Base-by-base conservation (phyloP, 169 alveolate genomes). In the Blepharisma undulans region DNA sequence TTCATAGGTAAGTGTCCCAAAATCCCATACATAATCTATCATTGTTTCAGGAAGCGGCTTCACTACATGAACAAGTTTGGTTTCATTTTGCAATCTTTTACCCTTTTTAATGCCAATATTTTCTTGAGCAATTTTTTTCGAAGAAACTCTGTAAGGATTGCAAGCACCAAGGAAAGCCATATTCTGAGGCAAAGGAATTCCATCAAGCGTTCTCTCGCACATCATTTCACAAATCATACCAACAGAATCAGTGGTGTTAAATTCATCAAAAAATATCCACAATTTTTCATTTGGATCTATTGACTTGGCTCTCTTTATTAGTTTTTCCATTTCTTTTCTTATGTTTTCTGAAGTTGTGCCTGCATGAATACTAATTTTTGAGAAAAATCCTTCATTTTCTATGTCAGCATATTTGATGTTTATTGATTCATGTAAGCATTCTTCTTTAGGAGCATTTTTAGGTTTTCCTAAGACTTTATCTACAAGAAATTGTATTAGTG, bases 1-100 rank as follows among this genome's bases (percentile, higher is more conserved):
- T 19, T 80, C 86, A 36, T 48, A 19, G 48, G 88, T 87, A n/a
- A 95, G 88, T 22, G 84, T 66, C 2, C 96, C 96, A 86, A 93
- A 95, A 90, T 95, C 97, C 92, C 95, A 93, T 36, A 94, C 94
- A 85, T 87, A 93, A 66, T 93, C 92, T 18, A 93, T 89, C 34
- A 91, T 59, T 74, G 91, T 90, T 80, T 95, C 95, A 59, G 97
- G 96, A 3, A 94, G 76, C 8, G 94, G 97, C 30, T 93, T 72
- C 2, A 95, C 97, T 59, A 91, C 77, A 86, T 95, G 95, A 4
- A 93, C 96, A 30, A 95, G 94, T 34, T 82, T 36, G 19, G 18
- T 76, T 18, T 21, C 22, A 18, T 29, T n/a, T n/a, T 66, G 22
- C 18, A 12, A 12, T 4, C 60, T 32, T 71, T 25, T 22, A 6